Percentiles rank a stretch among this genome's conserved stretches.
These are phyloP conservation scores for Chalaropsis ovoidea DNA, from an alignment of 2,329 filamentous ascomycete genomes.

Conservation along the genomic window DNA sequence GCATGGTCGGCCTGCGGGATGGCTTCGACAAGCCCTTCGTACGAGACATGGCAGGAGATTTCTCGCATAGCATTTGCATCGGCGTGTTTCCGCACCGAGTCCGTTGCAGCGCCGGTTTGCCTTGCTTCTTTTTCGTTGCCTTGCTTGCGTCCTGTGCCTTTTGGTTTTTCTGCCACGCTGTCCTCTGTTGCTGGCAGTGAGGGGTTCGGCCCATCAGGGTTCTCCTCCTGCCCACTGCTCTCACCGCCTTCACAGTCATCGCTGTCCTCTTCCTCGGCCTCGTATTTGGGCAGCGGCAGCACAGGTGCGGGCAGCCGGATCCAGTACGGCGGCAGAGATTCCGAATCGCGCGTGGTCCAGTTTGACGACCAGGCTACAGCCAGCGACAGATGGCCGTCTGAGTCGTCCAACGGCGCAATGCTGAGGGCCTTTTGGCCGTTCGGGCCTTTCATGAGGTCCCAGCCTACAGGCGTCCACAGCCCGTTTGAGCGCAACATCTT, in stretches of 20 bases:
- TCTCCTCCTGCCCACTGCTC: background rate
- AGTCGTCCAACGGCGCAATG: slow-evolving; percentile 48
- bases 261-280: slow-evolving; percentile 17
- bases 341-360: slow-evolving; percentile 45
- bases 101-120: slow-evolving; percentile 28
- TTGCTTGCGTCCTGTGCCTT: background rate
- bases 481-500: slow-evolving; percentile 47
- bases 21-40: slow-evolving; percentile 40
- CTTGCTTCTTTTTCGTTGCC: background rate
- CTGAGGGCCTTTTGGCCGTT: slow-evolving; percentile 43
- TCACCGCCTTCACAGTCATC: slow-evolving; percentile 7
- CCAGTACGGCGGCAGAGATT: slow-evolving; percentile 51
- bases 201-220: background rate
- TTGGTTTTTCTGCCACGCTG: background rate
- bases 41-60: slow-evolving; percentile 43
- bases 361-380: slow-evolving; percentile 46
- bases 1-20: slow-evolving; percentile 34
- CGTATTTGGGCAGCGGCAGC: slow-evolving; percentile 21
- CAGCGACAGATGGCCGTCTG: slow-evolving; percentile 50
- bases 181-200: background rate
- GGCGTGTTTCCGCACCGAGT: slow-evolving; percentile 33
- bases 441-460: slow-evolving; percentile 45
- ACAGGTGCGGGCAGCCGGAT: slow-evolving; percentile 38
- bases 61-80: slow-evolving; percentile 29
- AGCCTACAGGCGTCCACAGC: slow-evolving; percentile 51